phyloP scores from a whole-genome alignment of 108 stramenopile species.

The Fragilaria radians region DNA sequence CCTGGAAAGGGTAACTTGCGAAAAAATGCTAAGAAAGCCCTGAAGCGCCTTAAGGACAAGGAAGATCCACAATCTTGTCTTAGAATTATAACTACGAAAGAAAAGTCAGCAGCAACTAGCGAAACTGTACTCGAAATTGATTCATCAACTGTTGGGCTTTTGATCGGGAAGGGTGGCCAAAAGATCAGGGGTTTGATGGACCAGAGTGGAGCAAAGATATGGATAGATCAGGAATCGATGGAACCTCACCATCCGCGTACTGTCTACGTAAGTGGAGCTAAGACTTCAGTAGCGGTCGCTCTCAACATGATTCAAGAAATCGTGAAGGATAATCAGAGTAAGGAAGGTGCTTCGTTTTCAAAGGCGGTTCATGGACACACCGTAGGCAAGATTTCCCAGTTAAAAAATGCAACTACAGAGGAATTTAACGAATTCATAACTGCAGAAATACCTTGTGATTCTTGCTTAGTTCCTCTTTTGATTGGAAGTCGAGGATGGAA shows the following conservation, averaged over 20 bases:
- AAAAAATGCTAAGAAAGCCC: conserved; percentile 88
- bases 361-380: background rate
- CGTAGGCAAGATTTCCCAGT: background rate
- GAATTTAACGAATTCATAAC: background rate
- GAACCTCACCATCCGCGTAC: conserved; percentile 59
- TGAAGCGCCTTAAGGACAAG: conserved; percentile 55
- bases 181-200: conserved; percentile 89
- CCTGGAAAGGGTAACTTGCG: conserved; percentile 77
- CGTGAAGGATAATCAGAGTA: conserved; percentile 63
- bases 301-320: conserved; percentile 71
- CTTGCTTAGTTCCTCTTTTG: conserved; percentile 74
- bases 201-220: conserved; percentile 82
- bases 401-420: background rate
- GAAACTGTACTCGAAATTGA: conserved; percentile 69
- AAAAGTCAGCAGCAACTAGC: conserved; percentile 13
- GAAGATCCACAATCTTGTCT: conserved; percentile 24
- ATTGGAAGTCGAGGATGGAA: conserved; percentile 85
- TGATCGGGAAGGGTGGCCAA: conserved; percentile 85
- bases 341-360: conserved; percentile 18
- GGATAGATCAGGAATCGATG: conserved; percentile 90
- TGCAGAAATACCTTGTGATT: conserved; percentile 49
- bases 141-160: conserved; percentile 79
- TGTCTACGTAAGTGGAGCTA: conserved; percentile 82
- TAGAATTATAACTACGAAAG: conserved; percentile 29
- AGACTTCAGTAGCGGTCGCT: conserved; percentile 60